Evolutionary conservation across 176 grass and related monocot genomes (phyloP), one percentile per base, ranked within the genome.

Genomic region (Aegilops longissima): DNA sequence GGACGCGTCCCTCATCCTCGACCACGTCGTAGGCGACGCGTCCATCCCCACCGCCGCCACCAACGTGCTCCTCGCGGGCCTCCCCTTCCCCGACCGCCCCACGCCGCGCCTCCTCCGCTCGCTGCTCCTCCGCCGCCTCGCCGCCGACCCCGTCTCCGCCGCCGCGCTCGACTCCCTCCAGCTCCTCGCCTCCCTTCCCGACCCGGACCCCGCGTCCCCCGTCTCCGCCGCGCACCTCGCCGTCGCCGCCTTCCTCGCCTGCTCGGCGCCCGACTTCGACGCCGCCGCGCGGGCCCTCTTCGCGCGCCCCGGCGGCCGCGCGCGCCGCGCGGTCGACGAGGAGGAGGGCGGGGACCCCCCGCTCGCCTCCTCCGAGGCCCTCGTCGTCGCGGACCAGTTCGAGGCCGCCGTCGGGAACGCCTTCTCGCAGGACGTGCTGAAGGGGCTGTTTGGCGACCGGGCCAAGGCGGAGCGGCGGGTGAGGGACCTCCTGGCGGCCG

Each of bases 61-160:
- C 74, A 36, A 66, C 56, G 20, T 17, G 21, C 74, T 87, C 56
- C 66, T 90, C 44, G 56, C 24, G 5, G 13, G 18, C 24, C 89
- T 90, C 24, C 89, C 89, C 33, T 83, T 59, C 80, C 89, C 89
- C 58, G 79, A 84, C 33, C 3, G 6, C 58, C 56, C 84, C 42
- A 79, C 84, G 30, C 84, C 84, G 33, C 89, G 84, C 58, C 80
- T 90, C 66, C 80, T 81, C 44, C 58, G 84, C 0, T 59, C 40
- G 2, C 1, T 87, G 10, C 84, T 90, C 74, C 84, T 90, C 74
- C 84, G 89, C 84, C 80, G 84, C 74, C 84, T 90, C 67, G 66
- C 33, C 44, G 14, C 66, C 13, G 84, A 90, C 80, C 84, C 89
- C 1, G n/a, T 90, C 80, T 90, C 84, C 58, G 2, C 85, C 5